Evolutionary conservation across 2,329 filamentous ascomycete species (phyloP).

Genomic region (Sphaceloma murrayae): DNA sequence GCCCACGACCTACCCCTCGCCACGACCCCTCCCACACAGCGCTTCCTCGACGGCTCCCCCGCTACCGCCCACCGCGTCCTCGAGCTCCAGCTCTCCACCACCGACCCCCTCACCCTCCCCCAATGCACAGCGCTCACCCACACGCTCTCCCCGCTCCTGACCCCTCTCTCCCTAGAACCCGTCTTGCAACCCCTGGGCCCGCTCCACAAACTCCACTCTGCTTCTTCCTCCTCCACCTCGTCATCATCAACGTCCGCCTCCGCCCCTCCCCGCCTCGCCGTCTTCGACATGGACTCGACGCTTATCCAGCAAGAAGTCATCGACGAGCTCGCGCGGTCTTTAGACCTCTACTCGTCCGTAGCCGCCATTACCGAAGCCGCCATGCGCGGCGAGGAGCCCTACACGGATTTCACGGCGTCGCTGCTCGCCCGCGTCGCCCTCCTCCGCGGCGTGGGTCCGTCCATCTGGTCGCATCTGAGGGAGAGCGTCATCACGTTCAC

Average conservation of each 20-base stretch:
- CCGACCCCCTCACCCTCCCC: slow-evolving; percentile 18
- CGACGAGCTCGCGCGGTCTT: slow-evolving; percentile 78
- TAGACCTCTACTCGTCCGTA: slow-evolving; percentile 60
- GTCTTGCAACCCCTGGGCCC: slow-evolving; percentile 13
- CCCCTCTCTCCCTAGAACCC: slow-evolving; percentile 73
- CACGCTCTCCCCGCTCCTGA: slow-evolving; percentile 17
- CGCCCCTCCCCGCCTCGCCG: slow-evolving; percentile 55
- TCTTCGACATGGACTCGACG: slow-evolving; percentile 98
- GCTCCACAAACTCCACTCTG: slow-evolving; percentile 43
- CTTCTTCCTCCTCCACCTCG: slow-evolving; percentile 36
- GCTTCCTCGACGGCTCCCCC: not conserved
- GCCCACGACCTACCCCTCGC: not conserved
- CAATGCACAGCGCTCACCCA: slow-evolving; percentile 16
- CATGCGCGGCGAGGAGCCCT: slow-evolving; percentile 71
- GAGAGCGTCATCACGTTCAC: slow-evolving; percentile 70
- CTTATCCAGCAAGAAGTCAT: slow-evolving; percentile 97
- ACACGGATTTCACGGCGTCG: slow-evolving; percentile 74
- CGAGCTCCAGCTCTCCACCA: slow-evolving; percentile 14
- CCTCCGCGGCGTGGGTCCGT: slow-evolving; percentile 67
- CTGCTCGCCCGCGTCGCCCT: slow-evolving; percentile 72
- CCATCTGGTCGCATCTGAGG: slow-evolving; percentile 57
- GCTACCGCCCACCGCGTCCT: not conserved
- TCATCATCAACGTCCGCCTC: too few species aligned
- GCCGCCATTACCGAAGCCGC: slow-evolving; percentile 82
- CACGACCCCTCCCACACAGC: not conserved